Evolutionary conservation across 192 early-diverging fungal species (phyloP), one percentile per base, ranked within the genome.

Genomic region (Podila clonocystis): DNA sequence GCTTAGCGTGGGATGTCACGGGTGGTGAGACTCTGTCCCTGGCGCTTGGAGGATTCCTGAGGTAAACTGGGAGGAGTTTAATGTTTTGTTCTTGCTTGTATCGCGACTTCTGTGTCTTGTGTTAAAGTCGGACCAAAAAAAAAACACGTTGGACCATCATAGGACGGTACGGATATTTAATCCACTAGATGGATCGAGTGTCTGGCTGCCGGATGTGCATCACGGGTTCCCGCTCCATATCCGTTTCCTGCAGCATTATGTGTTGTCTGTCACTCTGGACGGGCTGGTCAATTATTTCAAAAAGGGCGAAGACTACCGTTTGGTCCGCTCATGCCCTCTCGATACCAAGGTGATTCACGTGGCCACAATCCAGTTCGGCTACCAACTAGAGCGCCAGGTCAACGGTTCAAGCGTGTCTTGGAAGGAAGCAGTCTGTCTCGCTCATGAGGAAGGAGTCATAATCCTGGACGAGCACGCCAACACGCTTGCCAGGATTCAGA

Each of bases 181-280:
- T 55, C 57, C 50, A 17, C 55, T 33, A 3, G 38, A 38, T 9
- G 49, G 49, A 17, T 52, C 30, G 5, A 20, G 11, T 17, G 5
- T 49, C 1, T 12, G 19, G 24, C 22, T 78, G 20, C 75, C 75
- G 7, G 65, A 71, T 38, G 59, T 78, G 0, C 58, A 66, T 11
- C 75, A 78, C 55, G 64, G 63, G 17, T 71, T 71, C 19, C 64
- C 75, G 9, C 45, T 78, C 22, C 68, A 78, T 12, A 20, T 78
- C 13, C 61, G 48, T 24, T 78, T 67, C 9, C 4, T 71, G 5
- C 38, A 50, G 28, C 41, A 71, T 22, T 63, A 78, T 5, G 30
- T 78, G 13, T 12, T 78, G 4, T 62, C 64, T 24, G 58, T 78
- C 9, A 67, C 64, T 15, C 24, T 71, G 58, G 75, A 78, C 50